A percentile compares a stretch with the other conserved stretches of the same genome.
Evolutionary conservation across 2,329 filamentous ascomycete genomes (phyloP).

Genomic region (Colletotrichum phormii): DNA sequence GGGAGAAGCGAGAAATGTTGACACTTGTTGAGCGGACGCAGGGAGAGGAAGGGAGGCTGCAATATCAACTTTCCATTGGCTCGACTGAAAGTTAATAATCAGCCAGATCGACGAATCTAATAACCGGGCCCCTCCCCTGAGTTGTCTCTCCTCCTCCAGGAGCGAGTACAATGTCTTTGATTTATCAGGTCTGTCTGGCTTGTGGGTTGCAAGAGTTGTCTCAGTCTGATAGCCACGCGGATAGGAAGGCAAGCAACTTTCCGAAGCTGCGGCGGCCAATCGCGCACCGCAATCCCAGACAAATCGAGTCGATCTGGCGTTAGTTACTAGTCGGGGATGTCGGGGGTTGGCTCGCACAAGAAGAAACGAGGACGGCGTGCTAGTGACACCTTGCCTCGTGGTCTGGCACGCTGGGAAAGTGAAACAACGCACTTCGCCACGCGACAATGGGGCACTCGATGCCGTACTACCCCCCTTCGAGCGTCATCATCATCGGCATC

Average conservation of each 20-base stretch:
- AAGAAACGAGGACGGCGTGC: slow-evolving; percentile 15
- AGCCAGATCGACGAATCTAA: slow-evolving; percentile 18
- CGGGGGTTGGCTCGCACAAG: slow-evolving; percentile 7
- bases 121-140: background rate
- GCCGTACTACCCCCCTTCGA: background rate
- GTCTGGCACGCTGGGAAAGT: slow-evolving; percentile 31
- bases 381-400: slow-evolving; percentile 31
- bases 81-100: slow-evolving; percentile 4
- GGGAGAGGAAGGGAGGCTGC: slow-evolving; percentile 33
- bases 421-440: slow-evolving; percentile 30
- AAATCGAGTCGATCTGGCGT: slow-evolving; percentile 25
- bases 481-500: slow-evolving; percentile 24
- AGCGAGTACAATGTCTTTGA: slow-evolving; percentile 26
- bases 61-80: background rate
- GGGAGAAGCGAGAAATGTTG: slow-evolving; percentile 22
- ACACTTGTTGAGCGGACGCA: slow-evolving; percentile 35
- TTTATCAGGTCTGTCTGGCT: slow-evolving; percentile 21
- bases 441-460: slow-evolving; percentile 14
- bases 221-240: slow-evolving; percentile 18
- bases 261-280: slow-evolving; percentile 26
- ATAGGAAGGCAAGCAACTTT: slow-evolving; percentile 18
- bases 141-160: background rate
- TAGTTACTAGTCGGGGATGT: background rate
- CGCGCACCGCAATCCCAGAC: background rate
- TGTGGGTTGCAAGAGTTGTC: slow-evolving; percentile 10